phyloP scores from a whole-genome alignment of 345 rosid species.

The Eucalyptus sideroxylon region DNA sequence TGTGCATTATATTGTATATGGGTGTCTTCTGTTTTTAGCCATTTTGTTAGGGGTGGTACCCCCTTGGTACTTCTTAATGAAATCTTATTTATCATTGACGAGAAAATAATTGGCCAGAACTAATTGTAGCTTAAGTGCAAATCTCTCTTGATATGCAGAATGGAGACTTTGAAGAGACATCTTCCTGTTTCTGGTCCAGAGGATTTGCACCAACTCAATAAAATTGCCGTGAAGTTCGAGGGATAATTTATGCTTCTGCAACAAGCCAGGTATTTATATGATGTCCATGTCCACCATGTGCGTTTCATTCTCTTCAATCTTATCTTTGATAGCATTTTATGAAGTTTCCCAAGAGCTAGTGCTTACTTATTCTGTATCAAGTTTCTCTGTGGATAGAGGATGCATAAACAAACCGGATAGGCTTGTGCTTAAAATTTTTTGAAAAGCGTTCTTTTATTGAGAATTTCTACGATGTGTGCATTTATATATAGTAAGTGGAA shows the following conservation, averaged over 20 bases:
- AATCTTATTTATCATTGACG: neutral
- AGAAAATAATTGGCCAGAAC: neutral
- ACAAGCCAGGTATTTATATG: constrained; percentile 38
- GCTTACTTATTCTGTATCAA: neutral
- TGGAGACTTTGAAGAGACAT: constrained; percentile 49
- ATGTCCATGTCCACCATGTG: rapidly evolving
- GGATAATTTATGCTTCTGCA: constrained; percentile 53
- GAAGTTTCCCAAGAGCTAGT: rapidly evolving
- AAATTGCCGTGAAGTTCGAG: constrained; percentile 66
- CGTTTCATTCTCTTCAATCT: rapidly evolving
- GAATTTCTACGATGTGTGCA: too few species aligned
- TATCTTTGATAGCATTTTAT: neutral
- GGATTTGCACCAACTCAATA: constrained; percentile 44
- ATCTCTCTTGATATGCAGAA: constrained; percentile 15
- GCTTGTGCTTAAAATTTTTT: rapidly evolving
- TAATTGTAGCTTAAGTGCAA: neutral
- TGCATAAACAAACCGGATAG: neutral
- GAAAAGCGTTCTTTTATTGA: rapidly evolving
- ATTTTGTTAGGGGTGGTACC: too few species aligned
- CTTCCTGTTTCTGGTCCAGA: constrained; percentile 59
- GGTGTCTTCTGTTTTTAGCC: too few species aligned
- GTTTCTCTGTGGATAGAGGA: neutral
- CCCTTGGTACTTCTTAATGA: neutral
- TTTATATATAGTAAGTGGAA: too few species aligned
- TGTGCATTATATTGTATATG: too few species aligned